phyloP scores from a whole-genome alignment of 441 rosid species.

The Kokia cookei region DNA sequence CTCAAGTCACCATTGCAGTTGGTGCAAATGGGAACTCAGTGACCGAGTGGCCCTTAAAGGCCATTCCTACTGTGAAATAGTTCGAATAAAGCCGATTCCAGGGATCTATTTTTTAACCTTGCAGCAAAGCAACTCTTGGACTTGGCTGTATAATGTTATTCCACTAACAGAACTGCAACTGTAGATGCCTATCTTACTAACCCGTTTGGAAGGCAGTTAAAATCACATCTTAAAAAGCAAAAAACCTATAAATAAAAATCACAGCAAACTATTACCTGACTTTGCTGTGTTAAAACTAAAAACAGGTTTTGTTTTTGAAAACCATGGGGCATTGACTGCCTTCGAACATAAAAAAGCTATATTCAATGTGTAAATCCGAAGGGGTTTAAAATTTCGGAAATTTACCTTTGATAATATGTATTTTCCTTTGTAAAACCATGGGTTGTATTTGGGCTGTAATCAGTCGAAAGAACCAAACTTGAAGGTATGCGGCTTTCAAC shows the following conservation, averaged over 20 bases:
- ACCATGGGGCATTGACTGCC: slow-evolving; percentile 1
- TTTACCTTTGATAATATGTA: slow-evolving; percentile 1
- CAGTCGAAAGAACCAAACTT: neutral
- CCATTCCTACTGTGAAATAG: neutral
- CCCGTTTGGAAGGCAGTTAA: slow-evolving; percentile 12
- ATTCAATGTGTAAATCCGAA: slow-evolving; percentile 8
- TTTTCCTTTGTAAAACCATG: neutral
- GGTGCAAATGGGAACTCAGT: slow-evolving; percentile 57
- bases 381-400: slow-evolving; percentile 17
- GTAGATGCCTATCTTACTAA: slow-evolving; percentile 29
- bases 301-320: slow-evolving; percentile 1
- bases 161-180: slow-evolving; percentile 22
- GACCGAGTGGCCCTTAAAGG: neutral
- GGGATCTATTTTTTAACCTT: slow-evolving; percentile 3
- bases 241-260: slow-evolving; percentile 6
- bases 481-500: neutral
- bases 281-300: neutral
- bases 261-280: neutral
- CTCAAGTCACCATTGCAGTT: slow-evolving; percentile 67
- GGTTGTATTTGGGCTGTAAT: neutral
- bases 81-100: neutral
- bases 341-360: neutral
- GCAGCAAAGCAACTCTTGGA: neutral
- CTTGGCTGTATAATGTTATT: neutral
- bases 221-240: neutral